These are phyloP conservation scores for Cladophialophora exuberans DNA, from an alignment of 2,329 filamentous ascomycete species.

Conservation along the genomic window DNA sequence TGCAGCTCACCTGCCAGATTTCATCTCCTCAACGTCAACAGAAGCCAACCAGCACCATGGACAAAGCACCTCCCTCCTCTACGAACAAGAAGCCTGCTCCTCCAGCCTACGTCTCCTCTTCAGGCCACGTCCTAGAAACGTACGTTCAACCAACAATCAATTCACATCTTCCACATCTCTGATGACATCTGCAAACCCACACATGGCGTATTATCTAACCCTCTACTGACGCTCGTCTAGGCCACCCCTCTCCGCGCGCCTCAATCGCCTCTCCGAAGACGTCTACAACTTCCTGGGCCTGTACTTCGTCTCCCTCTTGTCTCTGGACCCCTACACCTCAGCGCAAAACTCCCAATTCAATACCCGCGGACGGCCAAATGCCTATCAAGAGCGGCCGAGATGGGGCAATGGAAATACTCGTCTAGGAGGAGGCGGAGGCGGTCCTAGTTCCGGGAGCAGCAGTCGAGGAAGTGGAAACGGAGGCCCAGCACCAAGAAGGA, in stretches of 20 bases:
- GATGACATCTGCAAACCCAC: neutral
- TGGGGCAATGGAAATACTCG: slow-evolving; percentile 27
- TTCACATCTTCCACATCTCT: neutral
- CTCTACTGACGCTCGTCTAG: slow-evolving; percentile 36
- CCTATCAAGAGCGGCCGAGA: slow-evolving; percentile 37
- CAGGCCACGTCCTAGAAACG: slow-evolving; percentile 30
- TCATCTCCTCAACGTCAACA: too few species aligned
- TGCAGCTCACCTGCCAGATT: too few species aligned
- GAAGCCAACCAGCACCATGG: neutral
- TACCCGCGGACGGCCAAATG: slow-evolving; percentile 37
- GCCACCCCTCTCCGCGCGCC: slow-evolving; percentile 49
- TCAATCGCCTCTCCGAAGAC: slow-evolving; percentile 45
- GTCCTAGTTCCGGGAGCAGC: slow-evolving; percentile 33
- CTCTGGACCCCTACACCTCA: slow-evolving; percentile 50
- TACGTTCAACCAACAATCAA: too few species aligned
- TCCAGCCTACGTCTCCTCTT: slow-evolving; percentile 28
- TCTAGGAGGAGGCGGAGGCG: slow-evolving; percentile 26
- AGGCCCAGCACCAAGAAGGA: slow-evolving; percentile 40
- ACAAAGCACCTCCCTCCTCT: slow-evolving; percentile 3
- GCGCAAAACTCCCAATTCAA: slow-evolving; percentile 53
- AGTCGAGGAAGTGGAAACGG: slow-evolving; percentile 37
- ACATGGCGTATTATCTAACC: neutral
- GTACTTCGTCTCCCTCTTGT: slow-evolving; percentile 53
- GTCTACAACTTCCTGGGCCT: slow-evolving; percentile 53
- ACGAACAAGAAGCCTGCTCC: slow-evolving; percentile 12